Evolutionary conservation across 1,284 basidiomycete genomes (phyloP).

Genomic region (Macrocybe sp.): DNA sequence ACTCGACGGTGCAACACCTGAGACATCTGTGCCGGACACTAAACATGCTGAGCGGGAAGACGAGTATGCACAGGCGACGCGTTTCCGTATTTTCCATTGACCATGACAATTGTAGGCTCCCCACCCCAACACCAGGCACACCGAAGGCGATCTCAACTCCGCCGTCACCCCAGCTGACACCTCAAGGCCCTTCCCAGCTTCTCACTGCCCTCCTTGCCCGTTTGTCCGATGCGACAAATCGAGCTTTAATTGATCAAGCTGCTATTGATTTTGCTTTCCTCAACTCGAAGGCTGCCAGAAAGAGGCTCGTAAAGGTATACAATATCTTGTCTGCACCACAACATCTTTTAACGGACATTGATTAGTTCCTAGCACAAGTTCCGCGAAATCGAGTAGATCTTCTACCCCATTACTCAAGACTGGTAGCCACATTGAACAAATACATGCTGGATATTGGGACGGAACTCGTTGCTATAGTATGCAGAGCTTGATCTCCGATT

Average conservation of each 20-base stretch:
- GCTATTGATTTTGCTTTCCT: slow-evolving; percentile 95
- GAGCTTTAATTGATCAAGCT: slow-evolving; percentile 89
- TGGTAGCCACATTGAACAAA: slow-evolving; percentile 82
- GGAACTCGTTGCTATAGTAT: slow-evolving; percentile 76
- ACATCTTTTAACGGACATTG: slow-evolving; percentile 1
- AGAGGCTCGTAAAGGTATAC: slow-evolving; percentile 79
- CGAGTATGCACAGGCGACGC: slow-evolving; percentile 45
- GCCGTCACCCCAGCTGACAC: slow-evolving; percentile 61
- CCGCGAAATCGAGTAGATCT: slow-evolving; percentile 90
- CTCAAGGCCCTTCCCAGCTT: slow-evolving; percentile 89
- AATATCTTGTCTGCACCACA: neutral
- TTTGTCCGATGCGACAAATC: slow-evolving; percentile 89
- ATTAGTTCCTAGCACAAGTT: slow-evolving; percentile 78
- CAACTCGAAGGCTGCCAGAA: slow-evolving; percentile 93
- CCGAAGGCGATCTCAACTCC: slow-evolving; percentile 60
- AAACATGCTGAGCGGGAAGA: slow-evolving; percentile 30
- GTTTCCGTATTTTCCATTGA: neutral
- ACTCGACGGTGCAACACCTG: slow-evolving; percentile 26
- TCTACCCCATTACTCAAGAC: slow-evolving; percentile 88
- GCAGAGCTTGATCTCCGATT: slow-evolving; percentile 24
- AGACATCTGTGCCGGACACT: slow-evolving; percentile 13
- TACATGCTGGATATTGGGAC: slow-evolving; percentile 94
- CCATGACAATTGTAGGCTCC: slow-evolving; percentile 27
- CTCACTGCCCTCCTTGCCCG: slow-evolving; percentile 91
- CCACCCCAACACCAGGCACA: slow-evolving; percentile 63